Evolutionary conservation across 306 rosid genomes (phyloP).

Genomic region (Abrus pulchellus): DNA sequence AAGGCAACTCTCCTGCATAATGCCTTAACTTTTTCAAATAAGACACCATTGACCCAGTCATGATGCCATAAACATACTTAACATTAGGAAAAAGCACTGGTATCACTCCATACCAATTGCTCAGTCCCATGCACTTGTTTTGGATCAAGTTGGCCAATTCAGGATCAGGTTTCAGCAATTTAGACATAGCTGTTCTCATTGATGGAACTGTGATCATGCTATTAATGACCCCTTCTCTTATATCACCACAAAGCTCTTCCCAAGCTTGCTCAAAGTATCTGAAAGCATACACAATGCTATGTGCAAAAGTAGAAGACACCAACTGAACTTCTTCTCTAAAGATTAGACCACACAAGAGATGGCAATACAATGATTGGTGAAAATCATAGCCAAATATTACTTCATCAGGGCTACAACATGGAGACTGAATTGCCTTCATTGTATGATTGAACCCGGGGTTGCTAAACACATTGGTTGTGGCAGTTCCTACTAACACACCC

Average conservation of each 20-base stretch:
- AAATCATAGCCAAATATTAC: constrained; percentile 88
- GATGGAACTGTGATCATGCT: constrained; percentile 61
- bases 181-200: constrained; percentile 69
- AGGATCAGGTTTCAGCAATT: constrained; percentile 81
- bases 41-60: constrained; percentile 97
- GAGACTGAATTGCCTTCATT: constrained; percentile 69
- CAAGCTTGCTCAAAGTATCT: constrained; percentile 79
- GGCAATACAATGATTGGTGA: constrained; percentile 90
- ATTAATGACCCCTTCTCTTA: constrained; percentile 70
- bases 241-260: constrained; percentile 78
- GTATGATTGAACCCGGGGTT: constrained; percentile 46
- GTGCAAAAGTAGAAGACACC: constrained; percentile 79
- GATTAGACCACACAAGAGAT: constrained; percentile 85
- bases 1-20: constrained; percentile 78
- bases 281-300: constrained; percentile 81
- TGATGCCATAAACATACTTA: constrained; percentile 79
- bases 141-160: constrained; percentile 71
- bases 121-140: constrained; percentile 63
- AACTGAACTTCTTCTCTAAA: constrained; percentile 68
- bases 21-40: constrained; percentile 83
- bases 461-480: constrained; percentile 82
- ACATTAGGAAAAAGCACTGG: constrained; percentile 86
- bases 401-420: constrained; percentile 82
- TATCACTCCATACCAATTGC: constrained; percentile 86
- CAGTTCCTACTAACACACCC: constrained; percentile 84